Evolutionary conservation across 2,329 filamentous ascomycete species (phyloP).

Genomic region (Nannizzia gypsea): DNA sequence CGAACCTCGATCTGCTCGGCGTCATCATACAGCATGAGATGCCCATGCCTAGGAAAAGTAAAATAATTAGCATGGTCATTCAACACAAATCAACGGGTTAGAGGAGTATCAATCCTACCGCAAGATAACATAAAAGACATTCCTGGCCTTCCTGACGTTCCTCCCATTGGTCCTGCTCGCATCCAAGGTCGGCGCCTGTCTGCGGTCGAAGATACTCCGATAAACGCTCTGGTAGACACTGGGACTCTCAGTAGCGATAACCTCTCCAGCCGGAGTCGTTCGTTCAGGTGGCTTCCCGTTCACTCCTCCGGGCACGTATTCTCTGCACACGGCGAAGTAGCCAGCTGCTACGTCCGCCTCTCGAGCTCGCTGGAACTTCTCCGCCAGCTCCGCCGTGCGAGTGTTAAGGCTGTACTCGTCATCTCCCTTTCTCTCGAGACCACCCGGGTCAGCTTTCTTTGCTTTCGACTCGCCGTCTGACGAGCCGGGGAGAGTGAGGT

Average conservation of each 20-base stretch:
- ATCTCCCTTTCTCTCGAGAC: slow-evolving; percentile 46
- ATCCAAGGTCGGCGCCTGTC: slow-evolving; percentile 45
- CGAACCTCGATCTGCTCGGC: slow-evolving; percentile 89
- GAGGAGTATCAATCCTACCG: slow-evolving; percentile 43
- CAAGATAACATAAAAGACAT: slow-evolving; percentile 86
- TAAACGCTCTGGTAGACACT: slow-evolving; percentile 99
- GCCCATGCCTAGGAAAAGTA: slow-evolving; percentile 59
- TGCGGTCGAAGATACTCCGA: slow-evolving; percentile 83
- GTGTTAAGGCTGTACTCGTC: slow-evolving; percentile 53
- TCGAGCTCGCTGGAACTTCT: slow-evolving; percentile 49
- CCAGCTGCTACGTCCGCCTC: slow-evolving; percentile 73
- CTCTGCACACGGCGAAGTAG: slow-evolving; percentile 89
- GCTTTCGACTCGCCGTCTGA: slow-evolving; percentile 28
- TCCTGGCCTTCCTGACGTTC: slow-evolving; percentile 53
- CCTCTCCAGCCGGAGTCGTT: slow-evolving; percentile 65
- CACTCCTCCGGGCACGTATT: slow-evolving; percentile 82
- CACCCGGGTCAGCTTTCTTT: slow-evolving; percentile 10
- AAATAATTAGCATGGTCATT: not conserved
- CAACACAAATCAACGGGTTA: not conserved
- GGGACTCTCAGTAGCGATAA: slow-evolving; percentile 67
- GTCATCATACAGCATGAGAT: slow-evolving; percentile 96
- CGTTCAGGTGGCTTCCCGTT: slow-evolving; percentile 88
- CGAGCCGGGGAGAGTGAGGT: slow-evolving; percentile 50
- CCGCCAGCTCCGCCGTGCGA: slow-evolving; percentile 46
- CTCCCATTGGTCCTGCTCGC: slow-evolving; percentile 40